Evolutionary conservation across 768 basidiomycete species (phyloP).

Genomic region (Clitopilus passeckerianus): DNA sequence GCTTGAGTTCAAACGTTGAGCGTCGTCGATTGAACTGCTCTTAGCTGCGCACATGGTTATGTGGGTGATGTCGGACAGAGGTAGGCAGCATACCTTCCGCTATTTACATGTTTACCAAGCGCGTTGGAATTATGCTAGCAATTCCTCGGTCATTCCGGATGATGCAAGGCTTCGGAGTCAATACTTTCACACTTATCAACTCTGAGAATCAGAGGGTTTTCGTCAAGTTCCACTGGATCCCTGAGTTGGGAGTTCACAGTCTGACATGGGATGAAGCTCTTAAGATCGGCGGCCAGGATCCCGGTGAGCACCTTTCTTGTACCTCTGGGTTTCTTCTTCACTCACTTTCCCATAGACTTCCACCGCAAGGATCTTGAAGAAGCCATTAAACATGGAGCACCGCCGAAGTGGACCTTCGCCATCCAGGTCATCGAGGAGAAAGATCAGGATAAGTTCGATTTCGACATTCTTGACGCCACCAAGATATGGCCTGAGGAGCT

Average conservation of each 20-base stretch:
- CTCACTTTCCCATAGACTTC: slow-evolving; percentile 45
- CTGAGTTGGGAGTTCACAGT: slow-evolving; percentile 79
- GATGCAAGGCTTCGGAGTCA: slow-evolving; percentile 90
- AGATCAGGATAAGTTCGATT: slow-evolving; percentile 77
- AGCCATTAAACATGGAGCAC: slow-evolving; percentile 68
- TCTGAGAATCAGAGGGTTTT: slow-evolving; percentile 63
- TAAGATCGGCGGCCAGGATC: slow-evolving; percentile 80
- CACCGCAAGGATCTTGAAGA: slow-evolving; percentile 85
- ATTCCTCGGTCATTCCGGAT: slow-evolving; percentile 83
- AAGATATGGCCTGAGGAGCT: slow-evolving; percentile 84
- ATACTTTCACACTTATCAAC: slow-evolving; percentile 78
- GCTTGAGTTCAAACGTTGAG: background rate
- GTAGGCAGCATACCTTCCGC: slow-evolving; percentile 9
- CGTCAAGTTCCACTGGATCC: slow-evolving; percentile 85
- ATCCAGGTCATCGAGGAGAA: slow-evolving; percentile 70
- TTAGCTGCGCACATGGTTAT: slow-evolving; percentile 68
- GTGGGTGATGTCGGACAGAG: slow-evolving; percentile 85
- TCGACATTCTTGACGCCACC: slow-evolving; percentile 84
- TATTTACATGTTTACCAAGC: background rate
- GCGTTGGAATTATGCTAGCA: slow-evolving; percentile 20
- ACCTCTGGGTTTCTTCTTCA: background rate
- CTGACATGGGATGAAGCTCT: slow-evolving; percentile 89
- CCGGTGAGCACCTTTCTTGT: slow-evolving; percentile 34
- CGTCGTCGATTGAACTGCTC: background rate
- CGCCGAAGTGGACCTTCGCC: slow-evolving; percentile 75